phyloP scores from a whole-genome alignment of 306 rosid species.

The Trifolium fragiferum region DNA sequence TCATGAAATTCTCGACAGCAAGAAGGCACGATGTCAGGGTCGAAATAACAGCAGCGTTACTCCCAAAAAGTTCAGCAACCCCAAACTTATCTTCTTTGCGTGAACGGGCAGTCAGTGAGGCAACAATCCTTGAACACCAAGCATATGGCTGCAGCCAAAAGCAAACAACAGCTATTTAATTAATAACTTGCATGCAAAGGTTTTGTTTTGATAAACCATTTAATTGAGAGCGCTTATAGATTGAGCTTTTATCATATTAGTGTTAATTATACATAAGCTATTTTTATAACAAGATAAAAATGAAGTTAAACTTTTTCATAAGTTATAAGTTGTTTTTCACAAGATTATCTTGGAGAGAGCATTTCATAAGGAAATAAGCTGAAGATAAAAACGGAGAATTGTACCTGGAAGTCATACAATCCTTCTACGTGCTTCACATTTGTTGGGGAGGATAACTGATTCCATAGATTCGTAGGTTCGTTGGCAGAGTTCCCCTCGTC shows the following conservation, averaged over 20 bases:
- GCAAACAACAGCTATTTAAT: too few relatives aligned
- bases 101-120: slow-evolving; percentile 77
- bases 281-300: not conserved
- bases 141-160: slow-evolving; percentile 83
- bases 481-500: slow-evolving; percentile 63
- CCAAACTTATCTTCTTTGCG: slow-evolving; percentile 78
- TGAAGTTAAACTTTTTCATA: not conserved
- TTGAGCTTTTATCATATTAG: not conserved
- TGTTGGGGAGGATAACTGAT: too few relatives aligned
- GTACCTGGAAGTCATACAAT: slow-evolving; percentile 79
- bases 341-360: not conserved
- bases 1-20: slow-evolving; percentile 86
- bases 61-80: slow-evolving; percentile 86
- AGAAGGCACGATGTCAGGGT: slow-evolving; percentile 85
- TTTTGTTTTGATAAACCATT: not conserved
- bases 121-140: slow-evolving; percentile 81
- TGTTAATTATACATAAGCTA: not conserved
- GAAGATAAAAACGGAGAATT: not conserved
- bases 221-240: not conserved
- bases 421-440: slow-evolving; percentile 62
- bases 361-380: not conserved
- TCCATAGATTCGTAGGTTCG: too few relatives aligned
- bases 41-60: slow-evolving; percentile 77
- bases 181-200: slow-evolving; percentile 46
- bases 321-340: not conserved